Conservation (phyloP, 2,329 filamentous ascomycete species). For the Zopfia rhizophila region DNA sequence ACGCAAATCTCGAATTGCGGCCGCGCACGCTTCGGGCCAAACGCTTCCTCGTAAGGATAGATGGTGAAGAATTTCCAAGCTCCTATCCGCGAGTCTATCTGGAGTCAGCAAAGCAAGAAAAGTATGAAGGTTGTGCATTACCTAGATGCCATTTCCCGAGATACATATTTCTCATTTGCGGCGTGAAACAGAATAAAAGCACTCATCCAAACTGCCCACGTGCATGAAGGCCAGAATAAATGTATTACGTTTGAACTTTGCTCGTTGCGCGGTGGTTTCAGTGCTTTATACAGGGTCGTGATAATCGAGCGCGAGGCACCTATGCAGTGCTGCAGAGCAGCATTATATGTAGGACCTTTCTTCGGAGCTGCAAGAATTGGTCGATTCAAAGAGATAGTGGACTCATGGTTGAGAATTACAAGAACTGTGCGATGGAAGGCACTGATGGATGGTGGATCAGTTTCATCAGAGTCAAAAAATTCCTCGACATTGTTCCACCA, state of each 20-base stretch:
- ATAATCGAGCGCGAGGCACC: conserved; percentile 62
- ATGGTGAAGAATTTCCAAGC: conserved; percentile 36
- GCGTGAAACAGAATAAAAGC: conserved; percentile 64
- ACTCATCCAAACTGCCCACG: conserved; percentile 65
- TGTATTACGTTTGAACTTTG: conserved; percentile 39
- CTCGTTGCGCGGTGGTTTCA: conserved; percentile 20
- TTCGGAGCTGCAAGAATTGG: conserved; percentile 61
- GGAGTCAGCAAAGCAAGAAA: conserved; percentile 10
- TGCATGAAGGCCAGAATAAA: conserved; percentile 63
- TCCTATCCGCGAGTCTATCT: conserved; percentile 36
- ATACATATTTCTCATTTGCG: conserved; percentile 58
- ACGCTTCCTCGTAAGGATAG: conserved; percentile 37
- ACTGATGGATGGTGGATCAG: conserved; percentile 25
- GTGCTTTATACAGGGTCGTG: conserved; percentile 50
- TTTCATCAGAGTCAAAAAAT: conserved; percentile 53
- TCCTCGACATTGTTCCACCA: conserved; percentile 67
- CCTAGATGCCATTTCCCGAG: conserved; percentile 52
- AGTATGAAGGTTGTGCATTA: conserved; percentile 28
- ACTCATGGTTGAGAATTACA: conserved; percentile 60
- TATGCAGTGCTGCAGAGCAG: conserved; percentile 63
- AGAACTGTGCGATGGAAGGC: conserved; percentile 56
- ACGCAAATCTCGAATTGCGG: conserved; percentile 37
- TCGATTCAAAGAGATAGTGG: conserved; percentile 62
- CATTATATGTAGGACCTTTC: conserved; percentile 57
- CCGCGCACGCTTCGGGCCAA: conserved; percentile 44